Percentiles rank a stretch among this genome's conserved stretches.
These are phyloP conservation scores for Sugiyamaella japonica DNA, from an alignment of 1,139 yeast species.

Conservation along the genomic window DNA sequence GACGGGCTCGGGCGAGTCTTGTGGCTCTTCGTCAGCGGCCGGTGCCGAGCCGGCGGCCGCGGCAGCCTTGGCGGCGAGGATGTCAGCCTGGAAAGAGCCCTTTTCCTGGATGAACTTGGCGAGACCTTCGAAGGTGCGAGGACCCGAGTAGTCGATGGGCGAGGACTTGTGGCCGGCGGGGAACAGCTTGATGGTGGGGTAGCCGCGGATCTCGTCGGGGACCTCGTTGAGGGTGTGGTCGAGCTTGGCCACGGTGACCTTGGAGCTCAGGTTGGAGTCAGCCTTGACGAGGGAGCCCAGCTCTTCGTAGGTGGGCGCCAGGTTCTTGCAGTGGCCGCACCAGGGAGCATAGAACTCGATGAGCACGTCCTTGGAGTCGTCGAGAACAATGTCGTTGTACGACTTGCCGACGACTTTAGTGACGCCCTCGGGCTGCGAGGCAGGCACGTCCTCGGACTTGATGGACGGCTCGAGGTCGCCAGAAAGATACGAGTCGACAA, in stretches of 20 bases:
- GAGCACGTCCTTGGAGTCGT: conserved; percentile 76
- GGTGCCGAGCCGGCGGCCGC: conserved; percentile 37
- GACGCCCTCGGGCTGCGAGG: conserved; percentile 70
- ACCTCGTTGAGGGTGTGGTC: conserved; percentile 93
- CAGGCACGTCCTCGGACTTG: conserved; percentile 88
- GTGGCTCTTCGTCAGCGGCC: conserved; percentile 37
- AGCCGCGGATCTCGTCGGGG: conserved; percentile 77
- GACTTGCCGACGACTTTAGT: conserved; percentile 81
- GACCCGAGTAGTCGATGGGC: conserved; percentile 68
- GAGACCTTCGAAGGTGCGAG: conserved; percentile 74
- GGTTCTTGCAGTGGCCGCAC: conserved; percentile 98
- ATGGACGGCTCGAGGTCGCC: conserved; percentile 71
- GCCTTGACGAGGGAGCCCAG: conserved; percentile 67
- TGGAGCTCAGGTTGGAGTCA: conserved; percentile 42
- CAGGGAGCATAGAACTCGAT: conserved; percentile 97
- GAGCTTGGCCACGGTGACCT: conserved; percentile 77
- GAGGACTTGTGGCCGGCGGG: conserved; percentile 85
- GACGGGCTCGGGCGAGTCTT: conserved; percentile 15
- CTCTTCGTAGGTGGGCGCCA: conserved; percentile 91
- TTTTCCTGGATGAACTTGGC: conserved; percentile 65
- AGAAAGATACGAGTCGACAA: conserved; percentile 61
- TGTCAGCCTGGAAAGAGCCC: conserved; percentile 63
- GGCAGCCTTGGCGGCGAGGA: conserved; percentile 40
- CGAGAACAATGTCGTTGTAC: conserved; percentile 68
- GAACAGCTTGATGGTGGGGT: conserved; percentile 89